Evolutionary conservation across 331 rosid genomes (phyloP), one percentile per base, ranked within the genome.

Genomic region (Quercus lobata): DNA sequence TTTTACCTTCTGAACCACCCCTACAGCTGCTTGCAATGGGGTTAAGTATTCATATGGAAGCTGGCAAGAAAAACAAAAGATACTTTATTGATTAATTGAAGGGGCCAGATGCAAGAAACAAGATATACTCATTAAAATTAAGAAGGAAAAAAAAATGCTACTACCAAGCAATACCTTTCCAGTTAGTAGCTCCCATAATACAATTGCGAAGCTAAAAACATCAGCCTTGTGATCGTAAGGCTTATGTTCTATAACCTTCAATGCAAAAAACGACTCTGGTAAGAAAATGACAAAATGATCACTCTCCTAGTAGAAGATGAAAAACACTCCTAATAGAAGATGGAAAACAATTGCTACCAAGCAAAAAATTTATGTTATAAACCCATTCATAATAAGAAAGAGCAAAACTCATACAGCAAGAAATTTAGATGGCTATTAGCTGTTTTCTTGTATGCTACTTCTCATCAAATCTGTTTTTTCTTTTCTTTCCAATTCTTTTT

Each of bases 191-290:
- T 96, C 99, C 99, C 97, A 96, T 34, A 93, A 81, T 76, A 96
- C 97, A 82, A 93, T 52, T 79, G 87, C 99, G 65, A 96, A 96
- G 89, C 99, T 96, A 85, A 96, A 93, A 80, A 96, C 91, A 80
- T 96, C 99, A 62, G 99, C 99, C 87, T 90, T 96, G 88, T 93
- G 99, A 92, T 92, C 99, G 81, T 96, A 96, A 18, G 98, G 98
- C 87, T 88, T 93, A 92, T 96, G 99, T 83, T 90, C 97, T 57
- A 96, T 90, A 73, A 96, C 99, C 98, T 96, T 90, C 97, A 89
- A 93, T 81, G 83, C 82, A 88, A 86, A 89, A 86, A 88, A 83
- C 21, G 84, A 86, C 86, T 76, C 80, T 80, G 76, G 89, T 90
- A 81, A 90, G 91, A 75, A 85, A 85, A 82, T 68, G 66, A 84